Conservation (phyloP, 352 stramenopile genomes). For the Pythium brachiatum region DNA sequence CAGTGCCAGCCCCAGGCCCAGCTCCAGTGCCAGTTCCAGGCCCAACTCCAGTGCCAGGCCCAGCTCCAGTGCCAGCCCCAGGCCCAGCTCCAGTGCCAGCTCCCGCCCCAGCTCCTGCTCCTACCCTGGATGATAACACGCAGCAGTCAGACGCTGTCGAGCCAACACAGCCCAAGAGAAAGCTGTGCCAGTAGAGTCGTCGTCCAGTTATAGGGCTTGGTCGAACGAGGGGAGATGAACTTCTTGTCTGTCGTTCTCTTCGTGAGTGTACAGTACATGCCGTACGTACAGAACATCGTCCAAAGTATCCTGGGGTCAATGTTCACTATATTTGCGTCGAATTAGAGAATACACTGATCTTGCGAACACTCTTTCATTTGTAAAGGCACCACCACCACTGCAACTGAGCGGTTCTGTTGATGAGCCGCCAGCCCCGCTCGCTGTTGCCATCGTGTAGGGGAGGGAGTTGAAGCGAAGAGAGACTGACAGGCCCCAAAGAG, state of each 20-base stretch:
- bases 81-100: neutral
- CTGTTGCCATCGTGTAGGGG: too few species aligned
- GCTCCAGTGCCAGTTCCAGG: neutral
- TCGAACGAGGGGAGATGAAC: too few species aligned
- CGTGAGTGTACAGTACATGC: too few species aligned
- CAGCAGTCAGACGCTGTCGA: slow-evolving; percentile 6
- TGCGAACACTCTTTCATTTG: neutral
- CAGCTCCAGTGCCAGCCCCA: slow-evolving; percentile 1
- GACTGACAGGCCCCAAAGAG: too few species aligned
- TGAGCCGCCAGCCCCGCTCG: too few species aligned
- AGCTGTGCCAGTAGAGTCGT: slow-evolving; percentile 17
- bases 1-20: neutral
- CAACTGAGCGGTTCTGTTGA: too few species aligned
- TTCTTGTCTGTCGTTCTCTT: neutral
- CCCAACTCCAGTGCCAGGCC: neutral
- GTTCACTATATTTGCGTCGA: neutral
- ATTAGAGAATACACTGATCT: neutral
- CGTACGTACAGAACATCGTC: neutral
- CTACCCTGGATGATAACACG: neutral
- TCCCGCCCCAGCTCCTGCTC: neutral
- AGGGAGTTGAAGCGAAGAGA: too few species aligned
- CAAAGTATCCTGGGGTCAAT: neutral
- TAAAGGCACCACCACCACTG: too few species aligned
- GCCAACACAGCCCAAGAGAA: slow-evolving; percentile 19
- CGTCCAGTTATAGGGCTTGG: neutral